Base-by-base conservation (phyloP, 2,329 filamentous ascomycete species). In the Hypoxylon sp. region DNA sequence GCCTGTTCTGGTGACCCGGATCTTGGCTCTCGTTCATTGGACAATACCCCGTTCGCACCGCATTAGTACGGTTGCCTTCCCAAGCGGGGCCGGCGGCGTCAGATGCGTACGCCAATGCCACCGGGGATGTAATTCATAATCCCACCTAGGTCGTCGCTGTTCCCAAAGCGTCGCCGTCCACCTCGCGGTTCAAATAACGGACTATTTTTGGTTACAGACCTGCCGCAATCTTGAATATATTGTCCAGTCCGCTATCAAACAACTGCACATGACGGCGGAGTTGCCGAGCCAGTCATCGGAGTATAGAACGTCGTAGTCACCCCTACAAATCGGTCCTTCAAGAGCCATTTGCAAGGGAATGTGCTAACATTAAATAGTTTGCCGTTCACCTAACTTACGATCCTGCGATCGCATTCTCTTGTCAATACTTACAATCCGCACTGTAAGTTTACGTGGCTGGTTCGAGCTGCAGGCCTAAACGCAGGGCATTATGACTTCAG, bases 51-150 rank as follows among this genome's bases (percentile, higher is more conserved):
- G 8, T 41, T 57, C 52, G 39, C 55, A 59, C 55, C 57, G 56
- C 67, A 69, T 67, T 61, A 67, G 60, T 37, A 61, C 37, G 60
- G 67, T 64, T 67, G 67, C 67, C 63, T 69, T 67, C 37, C 16
- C 34, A 43, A 25, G 39, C 54, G 51, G 55, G 45, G 41, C 53
- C 63, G 63, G 30, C 37, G 41, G 61, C 34, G 9, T 37, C 16
- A 45, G 16, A 39, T 19, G 6, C 48, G 23, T 53, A 21, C 39
- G 45, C 55, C 34, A 43, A 55, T 39, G 32, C 12, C 25, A 23
- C 32, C 51, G 53, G 53, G 52, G 39, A 25, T 19, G 46, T 25
- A 34, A 29, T 14, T 16, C 16, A n/a, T 41, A 19, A 23, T 23
- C 9, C 11, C 2, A 43, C 4, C 16, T 27, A 23, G 8, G 5